Evolutionary conservation across 1,139 yeast species (phyloP).

Genomic region (Komagataea norvegica): DNA sequence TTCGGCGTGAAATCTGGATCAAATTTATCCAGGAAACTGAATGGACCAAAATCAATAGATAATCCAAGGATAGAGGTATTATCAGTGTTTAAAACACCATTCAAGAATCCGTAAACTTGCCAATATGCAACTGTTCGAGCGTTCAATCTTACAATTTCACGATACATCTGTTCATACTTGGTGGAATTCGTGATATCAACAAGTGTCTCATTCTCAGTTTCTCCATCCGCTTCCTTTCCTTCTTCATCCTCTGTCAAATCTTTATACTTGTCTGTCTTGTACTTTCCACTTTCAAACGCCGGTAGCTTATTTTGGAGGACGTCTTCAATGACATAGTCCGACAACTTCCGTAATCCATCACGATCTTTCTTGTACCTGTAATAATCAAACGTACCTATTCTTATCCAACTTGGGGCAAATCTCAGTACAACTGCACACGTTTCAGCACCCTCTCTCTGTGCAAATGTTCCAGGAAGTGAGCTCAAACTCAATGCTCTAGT

Average conservation of each 20-base stretch:
- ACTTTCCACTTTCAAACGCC: constrained; percentile 29
- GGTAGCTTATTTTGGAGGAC: constrained; percentile 46
- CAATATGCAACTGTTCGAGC: constrained; percentile 78
- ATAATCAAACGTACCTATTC: constrained; percentile 88
- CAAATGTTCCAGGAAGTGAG: constrained; percentile 66
- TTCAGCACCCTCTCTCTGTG: constrained; percentile 69
- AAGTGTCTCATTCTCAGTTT: constrained; percentile 8
- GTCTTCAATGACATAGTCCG: constrained; percentile 70
- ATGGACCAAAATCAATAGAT: constrained; percentile 93
- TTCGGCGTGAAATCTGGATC: constrained; percentile 84
- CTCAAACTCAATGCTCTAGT: constrained; percentile 79
- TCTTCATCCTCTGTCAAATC: constrained; percentile 12
- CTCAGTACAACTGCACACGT: constrained; percentile 82
- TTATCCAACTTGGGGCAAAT: constrained; percentile 81
- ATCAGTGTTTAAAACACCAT: constrained; percentile 93
- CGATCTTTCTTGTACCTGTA: constrained; percentile 73
- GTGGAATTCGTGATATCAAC: constrained; percentile 40
- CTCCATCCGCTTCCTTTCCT: constrained; percentile 4
- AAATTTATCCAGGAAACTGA: constrained; percentile 81
- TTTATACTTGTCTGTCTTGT: constrained; percentile 23
- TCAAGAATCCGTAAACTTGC: constrained; percentile 89
- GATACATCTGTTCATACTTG: constrained; percentile 65
- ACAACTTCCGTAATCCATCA: constrained; percentile 51
- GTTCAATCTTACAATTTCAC: constrained; percentile 65
- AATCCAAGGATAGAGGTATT: constrained; percentile 85